Evolutionary conservation across 23 red algal species (phyloP), one percentile per base, ranked within the genome.

Genomic region (Chondrus crispus): DNA sequence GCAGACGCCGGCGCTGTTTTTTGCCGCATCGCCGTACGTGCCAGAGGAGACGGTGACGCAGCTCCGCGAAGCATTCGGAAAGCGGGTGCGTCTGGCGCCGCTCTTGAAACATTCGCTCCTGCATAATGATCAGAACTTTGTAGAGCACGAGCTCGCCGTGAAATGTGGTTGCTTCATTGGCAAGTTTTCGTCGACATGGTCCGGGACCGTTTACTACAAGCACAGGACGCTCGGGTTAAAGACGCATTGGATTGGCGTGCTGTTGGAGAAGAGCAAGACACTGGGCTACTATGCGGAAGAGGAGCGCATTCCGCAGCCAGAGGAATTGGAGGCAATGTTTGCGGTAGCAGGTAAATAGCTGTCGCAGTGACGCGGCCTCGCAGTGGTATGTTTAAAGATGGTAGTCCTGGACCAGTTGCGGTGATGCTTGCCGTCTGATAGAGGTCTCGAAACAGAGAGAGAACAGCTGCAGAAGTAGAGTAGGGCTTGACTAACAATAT

Each of bases 131-230:
- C 12, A 76, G 29, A 89, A 89, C 53, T 89, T 89, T 64, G 16
- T 89, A 7, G 85, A 89, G 51, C 44, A 71, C 11, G 85, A 89
- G 50, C 51, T 89, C 46, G 85, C 85, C 3, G 47, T 63, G 18
- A 16, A 62, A 12, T 45, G 69, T 13, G 28, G 78, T 7, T 51
- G 66, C 22, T 89, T 89, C 62, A 52, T 89, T 11, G 85, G 85
- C 14, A 71, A 89, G 14, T 78, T 62, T 62, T 68, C 49, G 3
- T 72, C 60, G 40, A 79, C 85, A 3, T 89, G 85, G 85, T 89
- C 85, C 35, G 85, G 73, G 1, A 89, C 85, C 20, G 73, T 89
- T 41, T 79, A 89, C 50, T 89, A 78, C 69, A 89, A 89, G 37
- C 68, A 71, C 9, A 68, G 85, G 62, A 89, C 85, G 45, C 10